Evolutionary conservation across 257 asterid species (phyloP).

Genomic region (Echium plantagineum): DNA sequence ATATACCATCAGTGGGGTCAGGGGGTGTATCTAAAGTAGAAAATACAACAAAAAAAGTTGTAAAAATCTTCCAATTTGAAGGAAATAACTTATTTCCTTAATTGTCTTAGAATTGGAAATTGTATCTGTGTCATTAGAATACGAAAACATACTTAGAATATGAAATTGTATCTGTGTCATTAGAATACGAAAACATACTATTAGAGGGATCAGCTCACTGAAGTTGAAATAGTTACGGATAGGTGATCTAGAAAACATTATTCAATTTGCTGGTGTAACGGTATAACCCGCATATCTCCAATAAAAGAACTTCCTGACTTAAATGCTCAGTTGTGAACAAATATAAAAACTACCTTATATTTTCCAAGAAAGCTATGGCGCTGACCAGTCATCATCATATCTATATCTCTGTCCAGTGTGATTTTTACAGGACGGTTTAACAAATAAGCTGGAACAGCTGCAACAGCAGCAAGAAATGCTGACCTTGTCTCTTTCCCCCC

Average conservation of each 20-base stretch:
- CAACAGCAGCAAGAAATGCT: conserved; percentile 68
- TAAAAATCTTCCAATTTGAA: no score
- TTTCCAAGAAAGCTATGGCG: conserved; percentile 92
- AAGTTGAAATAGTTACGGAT: neutral
- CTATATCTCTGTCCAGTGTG: conserved; percentile 75
- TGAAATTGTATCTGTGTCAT: neutral
- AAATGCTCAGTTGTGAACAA: neutral
- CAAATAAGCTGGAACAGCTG: conserved; percentile 79
- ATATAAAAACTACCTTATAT: conserved; percentile 51
- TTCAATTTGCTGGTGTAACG: neutral
- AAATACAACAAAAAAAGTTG: neutral
- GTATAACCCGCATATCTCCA: neutral
- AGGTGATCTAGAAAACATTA: neutral
- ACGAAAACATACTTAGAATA: neutral
- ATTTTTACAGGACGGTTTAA: conserved; percentile 83
- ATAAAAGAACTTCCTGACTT: conserved; percentile 1
- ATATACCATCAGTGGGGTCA: no score
- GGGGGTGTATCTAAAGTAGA: no score
- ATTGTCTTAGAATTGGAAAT: no score
- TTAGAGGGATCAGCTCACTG: neutral
- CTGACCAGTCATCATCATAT: conserved; percentile 91
- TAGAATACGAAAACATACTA: neutral
- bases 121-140: neutral
- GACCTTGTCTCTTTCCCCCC: conserved; percentile 98
- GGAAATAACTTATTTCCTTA: neutral